These are phyloP conservation scores for Penicillium soppii DNA, from an alignment of 495 filamentous ascomycete species.

Conservation along the genomic window DNA sequence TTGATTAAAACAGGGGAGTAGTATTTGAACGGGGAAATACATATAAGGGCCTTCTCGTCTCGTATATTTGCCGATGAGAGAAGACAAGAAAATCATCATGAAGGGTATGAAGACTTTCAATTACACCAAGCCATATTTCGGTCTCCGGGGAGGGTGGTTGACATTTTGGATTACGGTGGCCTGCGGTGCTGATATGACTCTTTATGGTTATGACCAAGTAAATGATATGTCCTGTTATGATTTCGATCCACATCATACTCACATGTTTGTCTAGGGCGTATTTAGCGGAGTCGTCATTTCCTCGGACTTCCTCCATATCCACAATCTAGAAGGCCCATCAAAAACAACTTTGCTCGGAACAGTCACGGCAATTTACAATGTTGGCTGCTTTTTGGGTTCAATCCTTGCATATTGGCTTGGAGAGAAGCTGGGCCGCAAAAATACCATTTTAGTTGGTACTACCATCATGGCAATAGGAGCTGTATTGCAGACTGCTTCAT, in stretches of 20 bases:
- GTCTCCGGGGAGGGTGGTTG: conserved; percentile 19
- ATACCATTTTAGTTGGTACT: conserved; percentile 45
- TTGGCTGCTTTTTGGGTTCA: conserved; percentile 52
- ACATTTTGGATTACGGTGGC: conserved; percentile 22
- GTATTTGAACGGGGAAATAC: too few species aligned
- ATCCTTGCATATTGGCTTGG: conserved; percentile 44
- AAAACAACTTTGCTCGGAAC: conserved; percentile 13
- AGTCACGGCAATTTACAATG: conserved; percentile 19
- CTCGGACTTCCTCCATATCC: conserved; percentile 13
- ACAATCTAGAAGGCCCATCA: conserved; percentile 32
- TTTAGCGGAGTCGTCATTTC: conserved; percentile 18
- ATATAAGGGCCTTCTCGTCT: too few species aligned
- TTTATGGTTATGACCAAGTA: conserved; percentile 19
- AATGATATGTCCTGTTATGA: background rate
- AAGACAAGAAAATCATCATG: too few species aligned
- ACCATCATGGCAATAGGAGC: conserved; percentile 54
- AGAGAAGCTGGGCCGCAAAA: conserved; percentile 48
- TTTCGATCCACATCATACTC: too few species aligned
- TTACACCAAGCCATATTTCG: conserved; percentile 18
- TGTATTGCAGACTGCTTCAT: conserved; percentile 49
- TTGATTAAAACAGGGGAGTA: too few species aligned
- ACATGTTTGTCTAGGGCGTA: conserved; percentile 4
- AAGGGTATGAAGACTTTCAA: background rate
- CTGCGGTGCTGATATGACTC: conserved; percentile 19
- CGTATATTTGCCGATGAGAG: too few species aligned